Conservation (phyloP, 2,329 filamentous ascomycete genomes). For the Helicocarpus griseus region DNA sequence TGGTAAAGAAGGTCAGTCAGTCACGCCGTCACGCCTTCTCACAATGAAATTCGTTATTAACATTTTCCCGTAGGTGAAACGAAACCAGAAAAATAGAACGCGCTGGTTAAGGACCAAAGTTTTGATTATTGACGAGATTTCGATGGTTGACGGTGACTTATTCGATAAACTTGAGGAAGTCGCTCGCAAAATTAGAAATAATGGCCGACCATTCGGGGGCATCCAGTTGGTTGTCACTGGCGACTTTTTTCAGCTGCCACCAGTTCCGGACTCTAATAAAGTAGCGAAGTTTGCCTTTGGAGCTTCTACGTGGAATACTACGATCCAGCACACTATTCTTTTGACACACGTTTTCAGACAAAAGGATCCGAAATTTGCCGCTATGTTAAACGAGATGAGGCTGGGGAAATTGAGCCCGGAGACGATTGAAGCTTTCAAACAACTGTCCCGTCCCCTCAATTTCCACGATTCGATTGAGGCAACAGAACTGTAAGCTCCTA, state of each 20-base stretch:
- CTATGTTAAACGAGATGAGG: conserved; percentile 97
- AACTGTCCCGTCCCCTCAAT: conserved; percentile 58
- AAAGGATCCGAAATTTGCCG: conserved; percentile 78
- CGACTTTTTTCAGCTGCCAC: conserved; percentile 95
- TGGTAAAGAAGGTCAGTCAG: conserved; percentile 61
- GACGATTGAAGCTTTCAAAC: conserved; percentile 68
- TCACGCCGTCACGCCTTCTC: conserved; percentile 7
- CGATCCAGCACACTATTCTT: conserved; percentile 90
- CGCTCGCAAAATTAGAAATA: conserved; percentile 75
- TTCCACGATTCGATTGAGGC: conserved; percentile 69
- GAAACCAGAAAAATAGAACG: conserved; percentile 76
- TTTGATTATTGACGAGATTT: conserved; percentile 87
- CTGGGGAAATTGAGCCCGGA: conserved; percentile 68
- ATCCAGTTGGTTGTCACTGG: conserved; percentile 94
- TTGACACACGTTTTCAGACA: conserved; percentile 95
- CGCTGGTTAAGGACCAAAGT: conserved; percentile 84
- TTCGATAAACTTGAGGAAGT: conserved; percentile 94
- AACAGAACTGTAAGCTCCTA: conserved; percentile 62
- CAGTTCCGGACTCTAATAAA: conserved; percentile 69
- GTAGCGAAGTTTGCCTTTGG: conserved; percentile 87
- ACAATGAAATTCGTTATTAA: conserved; percentile 7
- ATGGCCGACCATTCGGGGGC: conserved; percentile 85
- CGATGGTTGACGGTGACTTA: conserved; percentile 94
- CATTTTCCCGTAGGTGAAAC: conserved; percentile 50
- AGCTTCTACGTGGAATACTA: conserved; percentile 80